Evolutionary conservation across 495 filamentous ascomycete species (phyloP).

Genomic region (Annulohypoxylon maeteangense): DNA sequence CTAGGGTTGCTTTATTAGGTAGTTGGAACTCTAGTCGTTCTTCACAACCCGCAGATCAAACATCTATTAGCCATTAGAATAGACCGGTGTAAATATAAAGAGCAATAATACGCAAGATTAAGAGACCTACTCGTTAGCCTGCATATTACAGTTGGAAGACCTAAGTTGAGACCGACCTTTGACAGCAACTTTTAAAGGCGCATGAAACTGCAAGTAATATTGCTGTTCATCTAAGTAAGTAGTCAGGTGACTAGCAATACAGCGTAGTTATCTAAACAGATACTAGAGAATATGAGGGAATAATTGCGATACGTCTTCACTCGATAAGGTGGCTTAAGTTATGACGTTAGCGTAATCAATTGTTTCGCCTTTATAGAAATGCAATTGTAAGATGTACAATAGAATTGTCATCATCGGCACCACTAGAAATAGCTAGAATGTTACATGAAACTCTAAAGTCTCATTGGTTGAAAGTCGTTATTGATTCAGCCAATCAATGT

Average conservation of each 20-base stretch:
- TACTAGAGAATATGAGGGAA: not conserved
- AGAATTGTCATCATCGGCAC: not conserved
- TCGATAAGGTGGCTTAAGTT: not conserved
- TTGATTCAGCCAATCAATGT: conserved; percentile 14
- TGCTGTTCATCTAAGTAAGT: conserved; percentile 11
- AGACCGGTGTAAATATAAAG: not conserved
- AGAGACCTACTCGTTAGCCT: conserved; percentile 16
- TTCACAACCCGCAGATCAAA: conserved; percentile 15
- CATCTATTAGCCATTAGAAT: not conserved
- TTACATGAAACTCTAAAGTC: not conserved
- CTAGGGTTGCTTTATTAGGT: conserved; percentile 10
- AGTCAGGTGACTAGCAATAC: not conserved
- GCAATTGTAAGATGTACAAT: not conserved
- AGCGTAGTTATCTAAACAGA: too few relatives aligned
- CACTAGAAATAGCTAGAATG: not conserved
- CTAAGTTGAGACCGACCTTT: conserved; percentile 1
- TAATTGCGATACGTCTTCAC: not conserved
- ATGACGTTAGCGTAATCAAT: not conserved
- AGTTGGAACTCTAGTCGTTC: not conserved
- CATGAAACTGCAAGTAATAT: conserved; percentile 20
- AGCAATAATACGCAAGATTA: not conserved
- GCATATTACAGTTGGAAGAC: not conserved
- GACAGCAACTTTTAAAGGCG: conserved; percentile 1
- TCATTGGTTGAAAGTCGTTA: conserved; percentile 16
- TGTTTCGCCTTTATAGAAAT: not conserved